Base-by-base conservation (phyloP, 1,284 basidiomycete genomes). In the Vanrija sp. region DNA sequence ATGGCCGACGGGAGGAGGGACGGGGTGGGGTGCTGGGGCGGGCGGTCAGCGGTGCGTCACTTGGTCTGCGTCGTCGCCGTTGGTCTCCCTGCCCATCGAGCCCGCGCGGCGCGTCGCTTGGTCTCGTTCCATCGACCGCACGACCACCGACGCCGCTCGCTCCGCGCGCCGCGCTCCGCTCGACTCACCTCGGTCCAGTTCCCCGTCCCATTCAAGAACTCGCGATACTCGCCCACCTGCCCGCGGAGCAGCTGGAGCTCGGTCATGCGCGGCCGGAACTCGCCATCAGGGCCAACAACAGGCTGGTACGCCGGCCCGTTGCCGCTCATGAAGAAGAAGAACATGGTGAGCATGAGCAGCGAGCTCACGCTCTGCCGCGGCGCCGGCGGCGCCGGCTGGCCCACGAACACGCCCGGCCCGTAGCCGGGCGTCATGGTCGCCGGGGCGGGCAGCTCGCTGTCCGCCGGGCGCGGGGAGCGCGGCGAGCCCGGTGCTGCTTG, bases 241-340 rank as follows among this genome's bases (percentile, higher is more conserved):
- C 44, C 35, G 19, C 63, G 53, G 2, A 64, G 57, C 35, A 68
- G 42, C 36, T 69, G 64, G 44, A 72, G 56, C 54, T 72, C 68
- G 0, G 66, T 69, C 41, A 66, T 46, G 19, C 66, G 53, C 12
- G 46, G 54, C 22, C 51, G 47, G 23, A 72, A 42, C 59, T 72
- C 58, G 18, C 69, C 72, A 49, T 74, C 69, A 1, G 65, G 64
- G 9, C 67, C 69, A 10, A 70, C 51, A 18, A 61, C 53, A 9
- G 69, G 59, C 14, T 44, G 48, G 8, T 54, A 49, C 12, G 60
- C 60, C 10, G 60, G 54, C 31, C 62, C 55, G 47, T 72, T 73
- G 1, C 57, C 59, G 1, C 71, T 69, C 14, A 72, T 73, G 57
- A 73, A 68, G 62, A 75, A 74, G 67, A 75, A 72, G 65, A 74